Evolutionary conservation across 805 yeast genomes (phyloP).

Genomic region (Suhomyces emberorum): DNA sequence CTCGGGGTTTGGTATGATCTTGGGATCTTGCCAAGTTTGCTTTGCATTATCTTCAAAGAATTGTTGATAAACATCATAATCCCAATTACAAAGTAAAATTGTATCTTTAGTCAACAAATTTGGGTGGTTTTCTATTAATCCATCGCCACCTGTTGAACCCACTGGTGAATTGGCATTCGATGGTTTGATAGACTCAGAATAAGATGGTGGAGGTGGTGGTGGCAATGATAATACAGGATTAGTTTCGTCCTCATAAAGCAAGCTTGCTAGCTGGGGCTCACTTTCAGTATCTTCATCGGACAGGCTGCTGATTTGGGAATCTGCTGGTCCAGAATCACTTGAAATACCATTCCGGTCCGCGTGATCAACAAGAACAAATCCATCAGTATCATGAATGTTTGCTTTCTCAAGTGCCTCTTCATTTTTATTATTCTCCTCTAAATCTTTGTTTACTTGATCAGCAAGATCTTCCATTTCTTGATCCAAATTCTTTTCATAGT

Average conservation of each 20-base stretch:
- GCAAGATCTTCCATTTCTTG: slow-evolving; percentile 13
- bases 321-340: not conserved
- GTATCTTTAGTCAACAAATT: slow-evolving; percentile 18
- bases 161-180: slow-evolving; percentile 19
- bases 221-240: slow-evolving; percentile 8
- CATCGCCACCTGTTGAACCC: slow-evolving; percentile 3
- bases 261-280: slow-evolving; percentile 18
- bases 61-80: slow-evolving; percentile 40
- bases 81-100: slow-evolving; percentile 66
- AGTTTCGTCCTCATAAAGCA: slow-evolving; percentile 11
- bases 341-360: not conserved
- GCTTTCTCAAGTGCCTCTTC: slow-evolving; percentile 6
- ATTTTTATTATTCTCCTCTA: not conserved
- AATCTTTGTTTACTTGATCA: slow-evolving; percentile 5
- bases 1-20: slow-evolving; percentile 47
- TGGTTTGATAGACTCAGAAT: slow-evolving; percentile 17
- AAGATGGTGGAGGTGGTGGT: slow-evolving; percentile 14
- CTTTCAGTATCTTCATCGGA: slow-evolving; percentile 29
- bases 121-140: slow-evolving; percentile 14
- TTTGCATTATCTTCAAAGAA: slow-evolving; percentile 51
- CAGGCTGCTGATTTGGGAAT: slow-evolving; percentile 15
- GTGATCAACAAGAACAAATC: slow-evolving; percentile 15
- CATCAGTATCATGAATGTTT: slow-evolving; percentile 10
- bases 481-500: slow-evolving; percentile 12
- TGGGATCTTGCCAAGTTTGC: slow-evolving; percentile 53